Percentiles rank a stretch among this genome's conserved stretches.
Evolutionary conservation across 2,329 filamentous ascomycete species (phyloP).

Genomic region (Apiospora rasikravindrae): DNA sequence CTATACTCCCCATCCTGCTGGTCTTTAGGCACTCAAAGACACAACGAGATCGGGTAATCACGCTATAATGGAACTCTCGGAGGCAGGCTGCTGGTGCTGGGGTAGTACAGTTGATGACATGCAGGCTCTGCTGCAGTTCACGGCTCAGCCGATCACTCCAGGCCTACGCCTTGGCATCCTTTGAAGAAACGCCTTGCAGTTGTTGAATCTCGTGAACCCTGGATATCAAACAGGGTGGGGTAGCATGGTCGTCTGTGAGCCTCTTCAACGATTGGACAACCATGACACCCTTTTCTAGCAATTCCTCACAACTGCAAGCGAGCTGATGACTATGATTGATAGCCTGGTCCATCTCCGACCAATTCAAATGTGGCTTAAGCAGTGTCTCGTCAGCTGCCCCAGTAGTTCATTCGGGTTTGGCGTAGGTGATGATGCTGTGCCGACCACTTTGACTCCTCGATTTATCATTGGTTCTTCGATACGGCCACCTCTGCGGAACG

Average conservation of each 20-base stretch:
- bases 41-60: no score
- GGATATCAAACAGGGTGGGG: not conserved
- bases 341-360: not conserved
- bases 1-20: no score
- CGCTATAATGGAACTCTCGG: no score
- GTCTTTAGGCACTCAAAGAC: no score
- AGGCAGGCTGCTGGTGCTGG: not conserved
- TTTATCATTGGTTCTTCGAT: not conserved
- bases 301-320: no score
- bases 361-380: not conserved
- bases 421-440: not conserved
- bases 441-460: no score
- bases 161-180: not conserved
- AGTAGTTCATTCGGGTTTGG: not conserved
- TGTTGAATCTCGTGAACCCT: not conserved
- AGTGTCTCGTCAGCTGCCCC: not conserved
- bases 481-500: not conserved
- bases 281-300: not conserved
- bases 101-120: not conserved
- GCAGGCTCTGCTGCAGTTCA: not conserved
- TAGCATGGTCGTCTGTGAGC: not conserved
- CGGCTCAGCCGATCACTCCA: not conserved
- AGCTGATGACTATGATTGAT: not conserved
- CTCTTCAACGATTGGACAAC: not conserved
- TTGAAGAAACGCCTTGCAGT: not conserved